Evolutionary conservation across 106 monocot genomes (phyloP).

Genomic region (Acorus calamus): DNA sequence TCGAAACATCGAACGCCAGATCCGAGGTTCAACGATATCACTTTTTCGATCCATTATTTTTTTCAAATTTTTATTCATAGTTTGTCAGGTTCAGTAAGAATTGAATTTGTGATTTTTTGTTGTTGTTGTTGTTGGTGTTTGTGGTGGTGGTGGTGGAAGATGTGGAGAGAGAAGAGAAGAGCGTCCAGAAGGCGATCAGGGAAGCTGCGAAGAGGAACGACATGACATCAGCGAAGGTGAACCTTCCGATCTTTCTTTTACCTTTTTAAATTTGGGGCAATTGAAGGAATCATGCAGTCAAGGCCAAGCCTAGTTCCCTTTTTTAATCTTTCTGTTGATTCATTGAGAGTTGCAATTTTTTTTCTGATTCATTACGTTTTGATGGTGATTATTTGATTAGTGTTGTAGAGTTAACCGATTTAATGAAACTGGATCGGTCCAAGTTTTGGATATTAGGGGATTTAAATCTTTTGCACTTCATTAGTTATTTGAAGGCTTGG

Average conservation of each 20-base stretch:
- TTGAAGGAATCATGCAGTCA: no score
- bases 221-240: conserved; percentile 87
- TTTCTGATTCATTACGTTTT: background rate
- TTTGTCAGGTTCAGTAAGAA: background rate
- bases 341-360: background rate
- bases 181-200: conserved; percentile 92
- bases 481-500: no score
- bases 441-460: no score
- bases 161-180: conserved; percentile 91
- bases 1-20: conserved; percentile 92
- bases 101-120: background rate
- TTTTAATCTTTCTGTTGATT: background rate
- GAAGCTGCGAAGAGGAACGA: conserved; percentile 93
- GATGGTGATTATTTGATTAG: no score
- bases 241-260: no score
- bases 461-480: no score
- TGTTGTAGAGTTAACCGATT: no score
- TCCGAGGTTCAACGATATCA: conserved; percentile 38
- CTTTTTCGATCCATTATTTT: background rate
- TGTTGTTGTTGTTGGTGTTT: background rate
- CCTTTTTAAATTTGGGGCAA: no score
- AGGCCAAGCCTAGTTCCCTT: background rate
- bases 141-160: conserved; percentile 17
- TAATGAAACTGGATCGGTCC: no score
- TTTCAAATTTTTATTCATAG: background rate